Conservation (phyloP, 495 filamentous ascomycete species). For the Podospora pseudopauciseta region DNA sequence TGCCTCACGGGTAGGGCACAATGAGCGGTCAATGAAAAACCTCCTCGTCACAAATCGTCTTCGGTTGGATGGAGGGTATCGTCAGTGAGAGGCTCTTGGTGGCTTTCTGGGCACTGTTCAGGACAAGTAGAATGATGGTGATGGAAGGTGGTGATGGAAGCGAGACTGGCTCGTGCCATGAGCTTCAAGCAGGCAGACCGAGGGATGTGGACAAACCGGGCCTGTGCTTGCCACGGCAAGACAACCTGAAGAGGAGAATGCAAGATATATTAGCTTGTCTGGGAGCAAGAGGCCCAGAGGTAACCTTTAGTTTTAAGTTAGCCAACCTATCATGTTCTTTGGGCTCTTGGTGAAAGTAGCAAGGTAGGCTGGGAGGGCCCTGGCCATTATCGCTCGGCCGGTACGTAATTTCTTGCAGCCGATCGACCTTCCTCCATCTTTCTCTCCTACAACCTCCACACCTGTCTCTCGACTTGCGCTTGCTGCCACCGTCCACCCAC, state of each 20-base stretch:
- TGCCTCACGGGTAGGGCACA: neutral
- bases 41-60: neutral
- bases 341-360: slow-evolving; percentile 10
- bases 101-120: neutral
- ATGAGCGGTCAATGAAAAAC: neutral
- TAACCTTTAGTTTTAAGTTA: slow-evolving; percentile 17
- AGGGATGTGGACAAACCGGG: neutral
- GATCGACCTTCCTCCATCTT: slow-evolving; percentile 28
- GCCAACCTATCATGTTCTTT: slow-evolving; percentile 31
- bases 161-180: neutral
- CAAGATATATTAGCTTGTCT: slow-evolving; percentile 10
- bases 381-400: slow-evolving; percentile 25
- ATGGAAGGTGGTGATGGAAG: slow-evolving; percentile 9
- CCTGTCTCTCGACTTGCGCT: slow-evolving; percentile 11
- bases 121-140: slow-evolving; percentile 8
- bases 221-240: slow-evolving; percentile 7
- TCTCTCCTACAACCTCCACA: slow-evolving; percentile 25
- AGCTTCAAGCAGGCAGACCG: neutral
- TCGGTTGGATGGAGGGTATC: neutral
- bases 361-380: slow-evolving; percentile 23
- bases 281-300: slow-evolving; percentile 1
- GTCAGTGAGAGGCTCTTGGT: neutral
- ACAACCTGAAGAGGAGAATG: slow-evolving; percentile 11
- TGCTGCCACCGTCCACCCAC: slow-evolving; percentile 9
- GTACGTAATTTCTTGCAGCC: slow-evolving; percentile 39